Evolutionary conservation across 495 filamentous ascomycete species (phyloP).

Genomic region (Rhizodiscina lignyota): DNA sequence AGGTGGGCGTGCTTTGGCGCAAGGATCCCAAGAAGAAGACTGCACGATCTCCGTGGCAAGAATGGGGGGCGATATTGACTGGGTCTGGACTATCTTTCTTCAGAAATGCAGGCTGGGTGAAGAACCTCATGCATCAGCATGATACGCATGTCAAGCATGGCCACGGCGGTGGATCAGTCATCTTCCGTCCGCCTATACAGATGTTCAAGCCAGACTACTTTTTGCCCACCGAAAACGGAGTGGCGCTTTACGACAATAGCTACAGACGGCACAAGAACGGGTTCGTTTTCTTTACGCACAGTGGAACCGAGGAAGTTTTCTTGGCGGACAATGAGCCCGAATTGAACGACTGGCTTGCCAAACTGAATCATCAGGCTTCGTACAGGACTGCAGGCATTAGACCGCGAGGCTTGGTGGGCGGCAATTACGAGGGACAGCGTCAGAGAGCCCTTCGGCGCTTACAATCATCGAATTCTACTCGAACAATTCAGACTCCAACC

Average conservation of each 20-base stretch:
- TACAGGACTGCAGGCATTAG: slow-evolving; percentile 86
- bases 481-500: slow-evolving; percentile 47
- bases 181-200: slow-evolving; percentile 77
- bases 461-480: slow-evolving; percentile 31
- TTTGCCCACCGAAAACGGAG: slow-evolving; percentile 83
- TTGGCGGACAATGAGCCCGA: slow-evolving; percentile 77
- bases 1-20: slow-evolving; percentile 88
- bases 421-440: slow-evolving; percentile 69
- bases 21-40: slow-evolving; percentile 93
- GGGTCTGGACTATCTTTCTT: slow-evolving; percentile 95
- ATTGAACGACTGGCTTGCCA: slow-evolving; percentile 94
- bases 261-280: slow-evolving; percentile 97
- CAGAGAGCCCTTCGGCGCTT: slow-evolving; percentile 55
- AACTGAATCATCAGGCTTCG: slow-evolving; percentile 89
- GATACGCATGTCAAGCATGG: slow-evolving; percentile 60
- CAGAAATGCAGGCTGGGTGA: slow-evolving; percentile 82
- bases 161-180: slow-evolving; percentile 48
- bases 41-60: slow-evolving; percentile 89
- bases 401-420: slow-evolving; percentile 72
- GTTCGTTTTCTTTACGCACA: slow-evolving; percentile 79
- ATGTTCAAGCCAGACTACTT: slow-evolving; percentile 85
- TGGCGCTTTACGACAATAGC: slow-evolving; percentile 66
- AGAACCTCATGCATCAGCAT: slow-evolving; percentile 70
- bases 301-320: slow-evolving; percentile 78
- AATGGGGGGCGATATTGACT: slow-evolving; percentile 93